Evolutionary conservation across 176 grass and related monocot genomes (phyloP).

Genomic region (Cenchrus americanus): DNA sequence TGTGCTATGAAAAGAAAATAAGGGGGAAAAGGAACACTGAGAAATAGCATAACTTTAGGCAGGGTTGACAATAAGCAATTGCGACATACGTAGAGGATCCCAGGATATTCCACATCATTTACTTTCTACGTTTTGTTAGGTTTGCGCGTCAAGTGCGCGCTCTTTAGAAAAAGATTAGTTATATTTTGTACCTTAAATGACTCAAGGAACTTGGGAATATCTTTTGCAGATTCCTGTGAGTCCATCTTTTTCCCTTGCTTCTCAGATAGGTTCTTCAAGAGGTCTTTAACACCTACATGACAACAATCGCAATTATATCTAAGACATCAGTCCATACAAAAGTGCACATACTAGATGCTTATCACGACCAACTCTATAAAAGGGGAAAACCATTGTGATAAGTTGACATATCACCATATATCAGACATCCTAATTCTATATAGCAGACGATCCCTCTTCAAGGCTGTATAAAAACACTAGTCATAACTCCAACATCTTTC

Average conservation of each 20-base stretch:
- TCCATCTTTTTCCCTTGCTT: constrained; percentile 97
- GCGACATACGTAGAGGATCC: not conserved
- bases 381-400: not conserved
- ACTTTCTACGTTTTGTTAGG: not conserved
- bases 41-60: not conserved
- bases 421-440: not conserved
- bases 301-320: constrained; percentile 16
- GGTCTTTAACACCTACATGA: constrained; percentile 74
- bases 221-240: constrained; percentile 79
- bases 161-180: constrained; percentile 4
- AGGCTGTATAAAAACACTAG: not conserved
- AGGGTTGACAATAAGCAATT: not conserved
- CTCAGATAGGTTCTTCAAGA: constrained; percentile 92
- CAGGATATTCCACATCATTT: constrained; percentile 5
- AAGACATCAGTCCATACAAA: constrained; percentile 22
- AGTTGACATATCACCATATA: not conserved
- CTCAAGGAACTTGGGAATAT: constrained; percentile 91
- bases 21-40: not conserved
- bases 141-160: not conserved
- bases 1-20: not conserved
- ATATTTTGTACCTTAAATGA: constrained; percentile 70
- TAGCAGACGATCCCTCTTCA: constrained; percentile 19
- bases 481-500: too few species aligned
- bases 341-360: not conserved
- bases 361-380: not conserved